Evolutionary conservation across 495 filamentous ascomycete genomes (phyloP), one percentile per base, ranked within the genome.

Genomic region (Glonium stellatum): DNA sequence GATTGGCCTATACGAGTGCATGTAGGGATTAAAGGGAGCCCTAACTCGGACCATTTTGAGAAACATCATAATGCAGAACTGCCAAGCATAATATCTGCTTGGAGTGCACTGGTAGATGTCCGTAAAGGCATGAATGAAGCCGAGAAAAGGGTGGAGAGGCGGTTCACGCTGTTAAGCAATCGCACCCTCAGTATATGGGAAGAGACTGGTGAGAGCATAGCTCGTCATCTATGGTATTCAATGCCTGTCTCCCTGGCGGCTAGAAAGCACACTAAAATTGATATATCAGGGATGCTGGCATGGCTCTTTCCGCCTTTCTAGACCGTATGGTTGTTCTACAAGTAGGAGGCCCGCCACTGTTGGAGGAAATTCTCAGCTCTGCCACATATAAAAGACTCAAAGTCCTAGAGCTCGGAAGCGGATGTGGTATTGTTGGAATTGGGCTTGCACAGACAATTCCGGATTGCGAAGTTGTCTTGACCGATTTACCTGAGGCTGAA

Each of bases 191-290:
- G 60, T 53, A 81, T 97, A 21, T 87, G 87, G 76, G 93, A 98
- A 67, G 92, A 97, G 60, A 90, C 90, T 1, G 92, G 92, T 6
- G 91, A 97, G 70, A 96, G 89, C 69, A 96, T 98, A 66, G 92
- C 92, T 15, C 80, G 91, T 15, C 93, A 98, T 73, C 83, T 97
- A 49, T 98, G 93, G 93, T 92, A 84, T 72, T 77, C 27, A 6
- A 3, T 31, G 27, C 6, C 27, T 6, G 27, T 6, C 27, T 31
- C 27, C n/a, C 6, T 31, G 27, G 6, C 27, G 27, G 6, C 27
- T 31, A 31, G 27, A 31, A 31, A 31, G 6, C 27, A 31, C 27
- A 31, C 27, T 31, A 6, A 31, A 31, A 3, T 31, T 31, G 6
- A 31, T 31, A 31, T 31, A 31, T 31, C 54, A 88, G 85, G 86